Percentiles rank a stretch among this genome's conserved stretches.
Evolutionary conservation across 257 asterid genomes (phyloP).

Genomic region (Salvia splendens): DNA sequence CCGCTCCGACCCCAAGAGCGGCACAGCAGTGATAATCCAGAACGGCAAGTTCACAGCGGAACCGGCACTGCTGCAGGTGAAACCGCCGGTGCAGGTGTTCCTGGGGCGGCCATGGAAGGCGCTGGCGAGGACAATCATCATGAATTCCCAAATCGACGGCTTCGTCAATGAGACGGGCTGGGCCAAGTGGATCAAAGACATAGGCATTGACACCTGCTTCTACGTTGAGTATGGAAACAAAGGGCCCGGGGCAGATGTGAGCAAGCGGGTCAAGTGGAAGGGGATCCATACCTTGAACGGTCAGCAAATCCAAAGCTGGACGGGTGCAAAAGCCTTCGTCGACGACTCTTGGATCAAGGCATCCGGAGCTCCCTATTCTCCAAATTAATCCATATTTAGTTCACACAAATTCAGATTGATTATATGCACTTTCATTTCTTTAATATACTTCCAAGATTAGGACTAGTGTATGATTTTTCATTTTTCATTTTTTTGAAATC

Average conservation of each 20-base stretch:
- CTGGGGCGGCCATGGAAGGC: conserved; percentile 70
- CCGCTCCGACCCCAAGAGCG: conserved; percentile 32
- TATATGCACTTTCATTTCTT: too few species aligned
- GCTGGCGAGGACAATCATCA: conserved; percentile 49
- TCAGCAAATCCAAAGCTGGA: conserved; percentile 3
- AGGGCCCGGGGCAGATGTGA: conserved; percentile 43
- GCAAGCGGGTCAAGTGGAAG: conserved; percentile 43
- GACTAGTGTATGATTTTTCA: too few species aligned
- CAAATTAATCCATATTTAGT: too few species aligned
- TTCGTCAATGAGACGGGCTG: conserved; percentile 48
- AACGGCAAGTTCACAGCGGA: conserved; percentile 46
- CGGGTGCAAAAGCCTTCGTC: conserved; percentile 9
- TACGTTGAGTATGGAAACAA: conserved; percentile 50
- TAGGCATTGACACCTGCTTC: conserved; percentile 36
- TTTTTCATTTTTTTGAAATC: too few species aligned
- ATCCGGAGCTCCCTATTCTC: conserved; percentile 39
- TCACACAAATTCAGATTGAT: too few species aligned
- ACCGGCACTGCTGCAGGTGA: conserved; percentile 5
- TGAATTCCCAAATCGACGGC: conserved; percentile 37
- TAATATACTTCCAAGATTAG: too few species aligned
- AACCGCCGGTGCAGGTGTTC: conserved; percentile 24
- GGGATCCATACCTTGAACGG: conserved; percentile 39
- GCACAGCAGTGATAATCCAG: conserved; percentile 44
- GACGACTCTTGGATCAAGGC: conserved; percentile 37
- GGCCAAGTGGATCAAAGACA: conserved; percentile 42